Base-by-base conservation (phyloP, 495 filamentous ascomycete genomes). In the Trichocladium uniseriatum region DNA sequence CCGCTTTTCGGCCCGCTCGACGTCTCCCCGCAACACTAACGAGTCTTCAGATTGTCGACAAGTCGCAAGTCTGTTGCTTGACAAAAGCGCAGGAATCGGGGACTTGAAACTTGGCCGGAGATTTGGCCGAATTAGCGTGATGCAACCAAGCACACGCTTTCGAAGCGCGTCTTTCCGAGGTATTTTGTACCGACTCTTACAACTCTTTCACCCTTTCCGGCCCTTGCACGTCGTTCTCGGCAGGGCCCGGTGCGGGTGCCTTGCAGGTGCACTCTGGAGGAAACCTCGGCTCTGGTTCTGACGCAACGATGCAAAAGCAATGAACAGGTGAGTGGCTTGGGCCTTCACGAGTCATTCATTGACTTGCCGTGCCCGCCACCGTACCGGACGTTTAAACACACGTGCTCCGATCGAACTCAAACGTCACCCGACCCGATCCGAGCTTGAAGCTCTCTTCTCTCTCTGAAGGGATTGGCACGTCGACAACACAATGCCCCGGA, bases 1-100 rank as follows among this genome's bases (percentile, higher is more conserved):
- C 42, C 42, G 49, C 14, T 34, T 10, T 46, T 45, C 43, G 43
- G 43, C 43, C 43, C 27, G 43, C 29, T 21, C 36, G 8, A 42
- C 19, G 5, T 39, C 16, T n/a, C n/a, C n/a, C n/a, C n/a, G n/a
- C n/a, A n/a, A n/a, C n/a, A n/a, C n/a, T n/a, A n/a, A n/a, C n/a
- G n/a, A n/a, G n/a, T n/a, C n/a, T n/a, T n/a, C n/a, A n/a, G n/a
- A n/a, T n/a, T n/a, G n/a, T n/a, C n/a, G n/a, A n/a, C n/a, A n/a
- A n/a, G n/a, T n/a, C n/a, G n/a, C n/a, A 27, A 27, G 24, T 8
- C 3, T 8, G 24, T 4, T 27, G 24, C 31, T 32, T 32, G 31
- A 5, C 5, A 32, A 11, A 32, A 29, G 27, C 31, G 31, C 31
- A 32, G 31, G 11, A 38, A 7, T n/a, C 18, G 2, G 6, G 11